Evolutionary conservation across 257 asterid species (phyloP).

Genomic region (Solanum rostratum): DNA sequence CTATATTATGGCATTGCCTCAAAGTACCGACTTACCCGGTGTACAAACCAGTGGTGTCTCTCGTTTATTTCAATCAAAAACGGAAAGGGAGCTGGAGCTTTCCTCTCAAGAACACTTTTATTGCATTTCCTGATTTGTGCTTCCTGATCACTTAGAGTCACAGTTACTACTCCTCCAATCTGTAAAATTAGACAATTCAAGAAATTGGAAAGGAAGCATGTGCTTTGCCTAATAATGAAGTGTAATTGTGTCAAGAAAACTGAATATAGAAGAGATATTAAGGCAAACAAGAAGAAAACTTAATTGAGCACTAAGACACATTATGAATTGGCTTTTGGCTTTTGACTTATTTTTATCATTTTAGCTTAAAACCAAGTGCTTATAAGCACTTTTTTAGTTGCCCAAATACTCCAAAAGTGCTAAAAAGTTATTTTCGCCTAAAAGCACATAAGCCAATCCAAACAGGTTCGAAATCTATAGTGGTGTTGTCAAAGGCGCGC

Average conservation of each 20-base stretch:
- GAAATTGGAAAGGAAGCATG: not conserved
- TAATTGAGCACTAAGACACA: not conserved
- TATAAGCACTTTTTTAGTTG: too few relatives aligned
- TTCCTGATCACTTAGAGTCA: constrained; percentile 45
- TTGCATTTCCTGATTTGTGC: constrained; percentile 45
- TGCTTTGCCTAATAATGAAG: not conserved
- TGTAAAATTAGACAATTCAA: constrained; percentile 14
- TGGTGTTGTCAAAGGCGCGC: too few relatives aligned
- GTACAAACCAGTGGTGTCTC: constrained; percentile 56
- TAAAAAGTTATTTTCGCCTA: too few relatives aligned
- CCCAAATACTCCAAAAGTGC: too few relatives aligned
- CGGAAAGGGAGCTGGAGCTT: constrained; percentile 54
- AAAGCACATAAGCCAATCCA: too few relatives aligned
- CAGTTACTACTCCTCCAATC: constrained; percentile 64
- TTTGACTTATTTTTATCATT: too few relatives aligned
- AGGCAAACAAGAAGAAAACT: not conserved
- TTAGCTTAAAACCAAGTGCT: too few relatives aligned
- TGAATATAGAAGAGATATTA: not conserved
- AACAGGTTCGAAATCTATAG: not conserved
- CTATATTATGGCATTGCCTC: not conserved
- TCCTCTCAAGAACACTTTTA: constrained; percentile 62
- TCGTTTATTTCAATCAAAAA: constrained; percentile 69
- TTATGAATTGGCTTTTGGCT: too few relatives aligned
- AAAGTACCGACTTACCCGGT: constrained; percentile 48
- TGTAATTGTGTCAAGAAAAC: not conserved